Conservation (phyloP, 2,329 filamentous ascomycete genomes). For the Xylaria sp. region DNA sequence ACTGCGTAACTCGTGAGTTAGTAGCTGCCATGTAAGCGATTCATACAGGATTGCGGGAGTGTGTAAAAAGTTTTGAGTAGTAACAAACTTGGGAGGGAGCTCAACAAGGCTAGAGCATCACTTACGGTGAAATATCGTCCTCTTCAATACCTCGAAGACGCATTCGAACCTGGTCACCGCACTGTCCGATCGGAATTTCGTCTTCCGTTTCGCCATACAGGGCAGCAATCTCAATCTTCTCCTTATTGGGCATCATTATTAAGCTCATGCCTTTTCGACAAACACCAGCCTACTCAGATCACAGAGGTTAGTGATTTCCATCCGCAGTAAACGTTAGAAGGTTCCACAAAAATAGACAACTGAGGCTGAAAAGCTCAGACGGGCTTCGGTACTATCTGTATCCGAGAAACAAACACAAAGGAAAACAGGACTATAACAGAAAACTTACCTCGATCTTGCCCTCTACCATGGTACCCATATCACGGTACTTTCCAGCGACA, state of each 20-base stretch:
- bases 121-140: constrained; percentile 84
- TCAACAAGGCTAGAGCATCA: not conserved
- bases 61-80: too few relatives aligned
- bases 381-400: not conserved
- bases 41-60: not conserved
- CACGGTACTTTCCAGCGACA: constrained; percentile 92
- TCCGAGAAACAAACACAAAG: not conserved
- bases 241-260: constrained; percentile 95
- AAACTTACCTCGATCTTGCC: constrained; percentile 81
- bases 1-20: constrained; percentile 18
- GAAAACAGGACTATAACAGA: not conserved
- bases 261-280: constrained; percentile 85
- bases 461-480: constrained; percentile 97
- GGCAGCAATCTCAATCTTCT: constrained; percentile 81
- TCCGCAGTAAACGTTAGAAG: not conserved
- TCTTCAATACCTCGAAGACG: constrained; percentile 95
- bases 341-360: not conserved
- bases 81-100: not conserved
- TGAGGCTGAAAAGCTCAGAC: not conserved
- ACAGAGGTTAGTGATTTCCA: constrained; percentile 12
- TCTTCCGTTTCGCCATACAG: constrained; percentile 97
- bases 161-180: constrained; percentile 93
- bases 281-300: constrained; percentile 70
- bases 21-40: constrained; percentile 3
- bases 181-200: constrained; percentile 82